Percentiles rank a stretch among this genome's conserved stretches.
phyloP scores from a whole-genome alignment of 1,139 yeast genomes.

The Kodamaea alishanica region DNA sequence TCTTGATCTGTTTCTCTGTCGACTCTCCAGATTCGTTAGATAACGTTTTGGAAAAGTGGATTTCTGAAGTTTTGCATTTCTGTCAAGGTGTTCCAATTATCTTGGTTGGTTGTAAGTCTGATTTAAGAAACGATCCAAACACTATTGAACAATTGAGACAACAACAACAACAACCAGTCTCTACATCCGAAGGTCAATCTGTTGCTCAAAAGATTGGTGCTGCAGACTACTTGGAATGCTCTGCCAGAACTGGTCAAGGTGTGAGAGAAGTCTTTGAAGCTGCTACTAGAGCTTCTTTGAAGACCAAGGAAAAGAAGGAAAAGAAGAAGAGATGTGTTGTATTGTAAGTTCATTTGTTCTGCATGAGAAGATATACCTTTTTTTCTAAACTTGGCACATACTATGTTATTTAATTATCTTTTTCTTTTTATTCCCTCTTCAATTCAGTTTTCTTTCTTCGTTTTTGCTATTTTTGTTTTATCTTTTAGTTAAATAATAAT shows the following conservation, averaged over 20 bases:
- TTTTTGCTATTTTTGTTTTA: too few relatives aligned
- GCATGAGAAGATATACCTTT: neutral
- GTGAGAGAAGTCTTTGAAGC: conserved; percentile 89
- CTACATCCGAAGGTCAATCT: conserved; percentile 74
- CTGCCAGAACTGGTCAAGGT: conserved; percentile 88
- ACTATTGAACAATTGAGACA: conserved; percentile 74
- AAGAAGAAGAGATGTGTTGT: conserved; percentile 56
- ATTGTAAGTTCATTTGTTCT: conserved; percentile 33
- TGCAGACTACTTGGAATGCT: conserved; percentile 82
- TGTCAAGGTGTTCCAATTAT: conserved; percentile 95
- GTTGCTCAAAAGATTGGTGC: conserved; percentile 90
- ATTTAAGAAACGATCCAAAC: conserved; percentile 76
- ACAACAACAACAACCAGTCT: conserved; percentile 72
- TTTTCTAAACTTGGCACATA: too few relatives aligned
- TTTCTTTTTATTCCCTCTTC: too few relatives aligned
- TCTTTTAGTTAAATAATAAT: too few relatives aligned
- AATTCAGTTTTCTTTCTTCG: too few relatives aligned
- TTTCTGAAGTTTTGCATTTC: conserved; percentile 88
- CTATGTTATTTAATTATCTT: too few relatives aligned
- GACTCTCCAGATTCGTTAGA: conserved; percentile 91
- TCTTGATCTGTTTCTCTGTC: conserved; percentile 85
- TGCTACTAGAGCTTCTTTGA: conserved; percentile 85
- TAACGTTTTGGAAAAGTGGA: conserved; percentile 94
- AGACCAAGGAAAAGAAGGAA: conserved; percentile 56
- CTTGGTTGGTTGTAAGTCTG: conserved; percentile 89